phyloP scores from a whole-genome alignment of 1,139 yeast genomes.

The Yamadazyma diddensiae region DNA sequence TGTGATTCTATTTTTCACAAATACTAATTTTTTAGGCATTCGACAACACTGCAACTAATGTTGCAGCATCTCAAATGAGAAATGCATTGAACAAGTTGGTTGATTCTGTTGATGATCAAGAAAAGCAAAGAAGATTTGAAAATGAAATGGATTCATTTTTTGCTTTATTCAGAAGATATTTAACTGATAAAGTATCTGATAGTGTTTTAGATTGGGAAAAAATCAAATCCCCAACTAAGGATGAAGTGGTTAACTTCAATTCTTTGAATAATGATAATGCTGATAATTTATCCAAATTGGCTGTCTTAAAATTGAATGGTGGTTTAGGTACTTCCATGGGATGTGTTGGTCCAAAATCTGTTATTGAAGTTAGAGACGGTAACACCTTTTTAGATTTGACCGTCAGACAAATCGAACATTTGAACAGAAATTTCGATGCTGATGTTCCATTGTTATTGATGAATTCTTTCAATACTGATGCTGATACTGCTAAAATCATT shows the following conservation, averaged over 20 bases:
- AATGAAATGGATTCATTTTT: slow-evolving; percentile 94
- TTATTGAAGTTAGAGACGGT: slow-evolving; percentile 97
- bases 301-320: slow-evolving; percentile 94
- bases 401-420: slow-evolving; percentile 94
- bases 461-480: slow-evolving; percentile 98
- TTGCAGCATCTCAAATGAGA: slow-evolving; percentile 97
- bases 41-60: slow-evolving; percentile 92
- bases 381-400: slow-evolving; percentile 93
- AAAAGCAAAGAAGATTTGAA: slow-evolving; percentile 65
- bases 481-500: slow-evolving; percentile 91
- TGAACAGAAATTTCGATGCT: slow-evolving; percentile 85
- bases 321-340: slow-evolving; percentile 99
- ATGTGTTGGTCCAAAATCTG: slow-evolving; percentile 98
- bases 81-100: slow-evolving; percentile 88
- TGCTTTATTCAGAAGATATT: slow-evolving; percentile 87
- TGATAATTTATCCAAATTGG: slow-evolving; percentile 73
- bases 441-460: slow-evolving; percentile 94
- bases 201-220: slow-evolving; percentile 90
- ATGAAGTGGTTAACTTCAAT: slow-evolving; percentile 82
- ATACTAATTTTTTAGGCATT: slow-evolving; percentile 73
- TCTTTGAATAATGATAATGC: slow-evolving; percentile 37
- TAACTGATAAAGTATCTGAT: slow-evolving; percentile 86
- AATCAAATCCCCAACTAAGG: slow-evolving; percentile 82
- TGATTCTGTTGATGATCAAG: slow-evolving; percentile 68
- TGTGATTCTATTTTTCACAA: no score